Percentiles rank a stretch among this genome's conserved stretches.
phyloP scores from a whole-genome alignment of 129 eudicot genomes.

The Smallanthus sonchifolius region DNA sequence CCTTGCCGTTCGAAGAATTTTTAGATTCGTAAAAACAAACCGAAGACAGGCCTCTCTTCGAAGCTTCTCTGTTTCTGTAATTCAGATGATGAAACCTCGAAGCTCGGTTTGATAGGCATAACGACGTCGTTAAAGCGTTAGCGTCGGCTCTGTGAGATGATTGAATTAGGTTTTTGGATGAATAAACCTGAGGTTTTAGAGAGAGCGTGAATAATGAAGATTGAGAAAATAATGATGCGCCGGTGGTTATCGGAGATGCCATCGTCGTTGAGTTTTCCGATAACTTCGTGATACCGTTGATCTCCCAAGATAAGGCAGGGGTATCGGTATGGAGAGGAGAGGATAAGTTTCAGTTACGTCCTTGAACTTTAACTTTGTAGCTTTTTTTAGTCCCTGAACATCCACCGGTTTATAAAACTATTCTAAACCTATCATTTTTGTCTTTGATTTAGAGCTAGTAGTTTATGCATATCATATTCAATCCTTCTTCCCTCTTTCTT shows the following conservation, averaged over 20 bases:
- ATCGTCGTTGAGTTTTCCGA: slow-evolving; percentile 21
- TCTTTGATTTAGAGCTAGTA: slow-evolving; percentile 88
- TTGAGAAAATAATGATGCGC: slow-evolving; percentile 21
- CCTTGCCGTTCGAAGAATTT: slow-evolving; percentile 27
- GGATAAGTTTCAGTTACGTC: neutral
- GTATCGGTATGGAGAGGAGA: neutral
- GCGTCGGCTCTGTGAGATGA: slow-evolving; percentile 4
- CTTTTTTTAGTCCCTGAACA: neutral
- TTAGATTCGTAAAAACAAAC: slow-evolving; percentile 27
- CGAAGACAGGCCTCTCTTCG: slow-evolving; percentile 32
- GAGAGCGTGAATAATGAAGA: slow-evolving; percentile 17
- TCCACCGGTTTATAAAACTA: neutral
- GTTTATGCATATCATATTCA: slow-evolving; percentile 97
- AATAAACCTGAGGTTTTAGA: slow-evolving; percentile 13
- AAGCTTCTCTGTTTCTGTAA: neutral
- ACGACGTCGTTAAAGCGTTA: slow-evolving; percentile 8
- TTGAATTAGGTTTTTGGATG: slow-evolving; percentile 22
- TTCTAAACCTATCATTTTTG: slow-evolving; percentile 66
- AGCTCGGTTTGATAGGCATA: slow-evolving; percentile 15
- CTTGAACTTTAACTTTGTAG: neutral
- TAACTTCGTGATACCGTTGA: slow-evolving; percentile 5
- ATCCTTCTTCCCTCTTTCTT: slow-evolving; percentile 98
- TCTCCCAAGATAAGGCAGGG: slow-evolving; percentile 16
- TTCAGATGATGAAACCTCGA: slow-evolving; percentile 6
- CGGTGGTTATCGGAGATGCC: slow-evolving; percentile 25